Evolutionary conservation across 108 stramenopile genomes (phyloP).

Genomic region (Heterococcus sp.): DNA sequence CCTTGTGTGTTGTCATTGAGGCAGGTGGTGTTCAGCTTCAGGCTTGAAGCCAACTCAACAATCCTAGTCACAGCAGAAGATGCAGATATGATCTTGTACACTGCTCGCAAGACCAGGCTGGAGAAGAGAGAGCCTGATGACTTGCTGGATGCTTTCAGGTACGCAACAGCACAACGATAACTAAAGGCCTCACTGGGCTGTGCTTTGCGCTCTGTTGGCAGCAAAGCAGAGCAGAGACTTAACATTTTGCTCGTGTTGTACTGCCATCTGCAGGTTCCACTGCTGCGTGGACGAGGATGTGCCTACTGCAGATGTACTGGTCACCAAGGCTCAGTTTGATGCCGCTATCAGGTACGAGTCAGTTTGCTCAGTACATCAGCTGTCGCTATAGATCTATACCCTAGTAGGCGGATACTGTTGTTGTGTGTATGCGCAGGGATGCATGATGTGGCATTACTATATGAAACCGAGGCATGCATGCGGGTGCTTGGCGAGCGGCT

Average conservation of each 20-base stretch:
- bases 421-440: not conserved
- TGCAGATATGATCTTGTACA: not conserved
- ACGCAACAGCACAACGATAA: too few relatives aligned
- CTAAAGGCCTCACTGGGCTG: too few relatives aligned
- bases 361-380: not conserved
- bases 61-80: not conserved
- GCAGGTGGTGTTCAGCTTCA: not conserved
- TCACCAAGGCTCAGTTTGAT: not conserved
- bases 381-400: not conserved
- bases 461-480: not conserved
- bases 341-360: not conserved
- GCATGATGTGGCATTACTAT: not conserved
- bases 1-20: too few relatives aligned
- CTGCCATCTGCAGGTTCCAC: not conserved
- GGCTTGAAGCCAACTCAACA: not conserved
- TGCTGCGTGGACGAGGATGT: not conserved
- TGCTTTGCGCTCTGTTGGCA: too few relatives aligned
- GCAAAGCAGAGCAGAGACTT: too few relatives aligned
- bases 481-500: too few relatives aligned
- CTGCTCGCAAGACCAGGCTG: not conserved
- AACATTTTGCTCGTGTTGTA: too few relatives aligned
- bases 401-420: not conserved
- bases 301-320: not conserved
- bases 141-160: not conserved
- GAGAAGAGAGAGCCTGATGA: not conserved